A percentile compares a stretch with the other conserved stretches of the same genome.
Evolutionary conservation across 1,139 yeast species (phyloP).

Genomic region (Saccharomycopsis crataegensis): DNA sequence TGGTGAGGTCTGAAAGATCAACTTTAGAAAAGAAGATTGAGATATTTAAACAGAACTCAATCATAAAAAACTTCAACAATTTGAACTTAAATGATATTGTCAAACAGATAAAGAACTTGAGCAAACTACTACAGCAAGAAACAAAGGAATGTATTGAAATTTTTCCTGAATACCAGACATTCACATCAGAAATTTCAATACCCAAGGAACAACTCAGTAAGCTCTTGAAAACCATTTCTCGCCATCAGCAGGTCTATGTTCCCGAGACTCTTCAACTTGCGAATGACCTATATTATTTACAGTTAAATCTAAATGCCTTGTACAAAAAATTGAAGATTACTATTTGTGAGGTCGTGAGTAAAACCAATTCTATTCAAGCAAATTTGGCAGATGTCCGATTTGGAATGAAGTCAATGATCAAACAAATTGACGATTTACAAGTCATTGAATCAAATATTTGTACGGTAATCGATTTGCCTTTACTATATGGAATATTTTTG

Average conservation of each 20-base stretch:
- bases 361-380: slow-evolving; percentile 22
- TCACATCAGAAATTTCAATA: slow-evolving; percentile 18
- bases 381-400: slow-evolving; percentile 25
- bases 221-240: slow-evolving; percentile 25
- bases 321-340: slow-evolving; percentile 20
- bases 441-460: slow-evolving; percentile 37
- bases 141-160: slow-evolving; percentile 21
- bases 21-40: slow-evolving; percentile 21
- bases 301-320: slow-evolving; percentile 24
- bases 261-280: slow-evolving; percentile 28
- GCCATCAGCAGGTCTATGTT: slow-evolving; percentile 28
- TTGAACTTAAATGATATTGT: slow-evolving; percentile 19
- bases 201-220: slow-evolving; percentile 20
- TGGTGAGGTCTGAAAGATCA: slow-evolving; percentile 23
- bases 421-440: slow-evolving; percentile 34
- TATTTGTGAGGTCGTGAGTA: slow-evolving; percentile 23
- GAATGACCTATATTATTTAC: slow-evolving; percentile 24
- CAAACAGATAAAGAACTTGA: slow-evolving; percentile 19
- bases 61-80: slow-evolving; percentile 13
- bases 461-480: slow-evolving; percentile 65
- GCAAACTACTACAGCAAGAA: slow-evolving; percentile 23
- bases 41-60: slow-evolving; percentile 20
- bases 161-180: slow-evolving; percentile 6
- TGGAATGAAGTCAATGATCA: slow-evolving; percentile 29
- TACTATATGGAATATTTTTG: slow-evolving; percentile 68